Percentiles rank a stretch among this genome's conserved stretches.
Conservation (phyloP, 75 land plant species). For the Picea glauca region DNA sequence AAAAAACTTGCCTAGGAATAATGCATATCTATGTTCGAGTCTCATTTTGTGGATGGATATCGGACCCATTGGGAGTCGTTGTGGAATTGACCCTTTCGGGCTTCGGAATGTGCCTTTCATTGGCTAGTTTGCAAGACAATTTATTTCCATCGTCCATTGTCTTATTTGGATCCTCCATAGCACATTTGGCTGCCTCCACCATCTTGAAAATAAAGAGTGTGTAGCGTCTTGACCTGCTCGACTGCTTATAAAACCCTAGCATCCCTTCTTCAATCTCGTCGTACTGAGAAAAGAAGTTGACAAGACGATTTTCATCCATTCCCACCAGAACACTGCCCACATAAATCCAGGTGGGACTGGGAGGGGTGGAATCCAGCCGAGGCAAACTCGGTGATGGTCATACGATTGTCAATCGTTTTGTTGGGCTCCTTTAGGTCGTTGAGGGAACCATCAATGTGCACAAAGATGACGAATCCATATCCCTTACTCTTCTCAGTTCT, state of each 20-base stretch:
- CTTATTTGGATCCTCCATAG: constrained; percentile 43
- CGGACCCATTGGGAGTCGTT: no score
- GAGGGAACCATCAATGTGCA: no score
- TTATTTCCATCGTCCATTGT: constrained; percentile 25
- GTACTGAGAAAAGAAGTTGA: constrained; percentile 29
- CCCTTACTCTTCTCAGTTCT: no score
- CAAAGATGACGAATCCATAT: no score
- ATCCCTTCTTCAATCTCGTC: constrained; percentile 81
- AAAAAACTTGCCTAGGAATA: no score
- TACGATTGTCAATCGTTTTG: no score
- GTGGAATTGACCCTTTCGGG: not conserved
- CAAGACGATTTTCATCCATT: constrained; percentile 17
- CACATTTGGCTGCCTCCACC: constrained; percentile 48
- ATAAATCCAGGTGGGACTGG: constrained; percentile 14
- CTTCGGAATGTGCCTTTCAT: constrained; percentile 10
- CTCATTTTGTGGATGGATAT: no score
- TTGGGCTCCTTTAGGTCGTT: no score
- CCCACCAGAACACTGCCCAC: constrained; percentile 38
- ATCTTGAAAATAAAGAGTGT: constrained; percentile 78
- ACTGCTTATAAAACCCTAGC: constrained; percentile 63
- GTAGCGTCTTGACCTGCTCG: constrained; percentile 57
- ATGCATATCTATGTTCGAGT: no score
- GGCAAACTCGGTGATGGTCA: no score
- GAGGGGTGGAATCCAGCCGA: no score
- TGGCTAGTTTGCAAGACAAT: constrained; percentile 38